Evolutionary conservation across 163 green algal species (phyloP).

Genomic region (Scenedesmus sp.): DNA sequence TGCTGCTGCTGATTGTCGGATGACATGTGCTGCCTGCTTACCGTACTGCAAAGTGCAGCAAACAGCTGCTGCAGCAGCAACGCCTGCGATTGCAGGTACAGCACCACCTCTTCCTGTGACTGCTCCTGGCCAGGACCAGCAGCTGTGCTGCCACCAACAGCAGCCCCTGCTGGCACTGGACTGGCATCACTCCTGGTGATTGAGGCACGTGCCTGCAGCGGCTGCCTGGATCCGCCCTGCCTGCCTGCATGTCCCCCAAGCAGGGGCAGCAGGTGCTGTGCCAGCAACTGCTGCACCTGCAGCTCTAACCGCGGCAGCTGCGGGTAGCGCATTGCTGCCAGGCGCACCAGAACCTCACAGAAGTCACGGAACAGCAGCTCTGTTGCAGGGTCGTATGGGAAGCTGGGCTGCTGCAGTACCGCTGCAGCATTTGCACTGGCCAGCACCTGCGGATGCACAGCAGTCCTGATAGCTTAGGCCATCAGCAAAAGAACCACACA

Average conservation of each 20-base stretch:
- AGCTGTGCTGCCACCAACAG: not conserved
- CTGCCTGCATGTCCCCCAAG: conserved; percentile 14
- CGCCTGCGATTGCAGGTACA: conserved; percentile 23
- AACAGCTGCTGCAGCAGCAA: conserved; percentile 29
- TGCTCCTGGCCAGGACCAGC: not conserved
- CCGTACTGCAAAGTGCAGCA: not conserved
- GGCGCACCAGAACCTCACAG: conserved; percentile 66
- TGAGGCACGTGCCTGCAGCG: not conserved
- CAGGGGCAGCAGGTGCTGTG: conserved; percentile 50
- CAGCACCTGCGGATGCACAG: not conserved
- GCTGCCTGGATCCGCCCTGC: not conserved
- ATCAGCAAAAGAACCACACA: not conserved
- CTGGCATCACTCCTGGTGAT: not conserved
- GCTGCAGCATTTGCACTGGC: conserved; percentile 13
- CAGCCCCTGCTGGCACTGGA: not conserved
- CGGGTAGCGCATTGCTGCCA: conserved; percentile 63
- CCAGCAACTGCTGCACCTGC: conserved; percentile 55
- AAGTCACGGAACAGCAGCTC: conserved; percentile 70
- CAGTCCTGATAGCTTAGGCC: not conserved
- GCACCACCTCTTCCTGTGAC: conserved; percentile 13
- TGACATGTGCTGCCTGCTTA: not conserved
- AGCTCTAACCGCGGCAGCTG: conserved; percentile 57
- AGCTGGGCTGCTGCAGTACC: conserved; percentile 6
- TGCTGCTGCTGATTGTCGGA: not conserved
- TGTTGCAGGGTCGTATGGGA: conserved; percentile 15